These are phyloP conservation scores for Linnemannia elongata DNA, from an alignment of 192 early-diverging fungal species.

Conservation along the genomic window DNA sequence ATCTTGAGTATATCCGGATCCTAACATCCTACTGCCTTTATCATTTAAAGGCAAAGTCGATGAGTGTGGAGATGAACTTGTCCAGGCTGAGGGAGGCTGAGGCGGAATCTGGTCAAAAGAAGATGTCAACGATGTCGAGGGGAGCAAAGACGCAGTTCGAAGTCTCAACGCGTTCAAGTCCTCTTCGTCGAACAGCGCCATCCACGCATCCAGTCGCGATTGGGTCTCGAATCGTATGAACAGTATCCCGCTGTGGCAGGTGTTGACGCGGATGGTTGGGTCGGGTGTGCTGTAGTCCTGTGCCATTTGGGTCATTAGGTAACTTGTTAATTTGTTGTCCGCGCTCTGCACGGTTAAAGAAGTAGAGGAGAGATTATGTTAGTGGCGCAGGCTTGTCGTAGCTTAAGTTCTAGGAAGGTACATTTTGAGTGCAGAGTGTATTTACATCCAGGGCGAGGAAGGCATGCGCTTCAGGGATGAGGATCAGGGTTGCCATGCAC, in stretches of 20 bases:
- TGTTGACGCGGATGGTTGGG: slow-evolving; percentile 14
- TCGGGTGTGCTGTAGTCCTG: background rate
- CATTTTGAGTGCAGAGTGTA: background rate
- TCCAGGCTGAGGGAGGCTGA: background rate
- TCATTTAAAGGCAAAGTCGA: too few relatives aligned
- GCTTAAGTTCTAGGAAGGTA: too few relatives aligned
- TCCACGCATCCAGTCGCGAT: slow-evolving; percentile 18
- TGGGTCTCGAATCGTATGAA: slow-evolving; percentile 25
- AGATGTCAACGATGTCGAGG: background rate
- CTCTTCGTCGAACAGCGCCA: slow-evolving; percentile 21
- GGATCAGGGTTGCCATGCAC: slow-evolving; percentile 35
- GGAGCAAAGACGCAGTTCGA: background rate
- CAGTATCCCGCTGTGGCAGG: background rate
- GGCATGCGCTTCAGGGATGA: slow-evolving; percentile 38
- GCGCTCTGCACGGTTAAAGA: slow-evolving; percentile 4
- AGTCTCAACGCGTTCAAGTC: slow-evolving; percentile 1
- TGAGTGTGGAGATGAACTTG: too few relatives aligned
- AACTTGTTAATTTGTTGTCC: slow-evolving; percentile 15
- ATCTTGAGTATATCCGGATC: too few relatives aligned
- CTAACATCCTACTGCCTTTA: too few relatives aligned
- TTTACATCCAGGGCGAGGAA: slow-evolving; percentile 39
- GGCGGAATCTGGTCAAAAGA: background rate
- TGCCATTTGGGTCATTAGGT: slow-evolving; percentile 29
- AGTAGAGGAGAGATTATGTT: too few relatives aligned
- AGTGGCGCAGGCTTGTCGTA: too few relatives aligned